Evolutionary conservation across 73 alveolate species (phyloP).

Genomic region (Uronychia setigera): DNA sequence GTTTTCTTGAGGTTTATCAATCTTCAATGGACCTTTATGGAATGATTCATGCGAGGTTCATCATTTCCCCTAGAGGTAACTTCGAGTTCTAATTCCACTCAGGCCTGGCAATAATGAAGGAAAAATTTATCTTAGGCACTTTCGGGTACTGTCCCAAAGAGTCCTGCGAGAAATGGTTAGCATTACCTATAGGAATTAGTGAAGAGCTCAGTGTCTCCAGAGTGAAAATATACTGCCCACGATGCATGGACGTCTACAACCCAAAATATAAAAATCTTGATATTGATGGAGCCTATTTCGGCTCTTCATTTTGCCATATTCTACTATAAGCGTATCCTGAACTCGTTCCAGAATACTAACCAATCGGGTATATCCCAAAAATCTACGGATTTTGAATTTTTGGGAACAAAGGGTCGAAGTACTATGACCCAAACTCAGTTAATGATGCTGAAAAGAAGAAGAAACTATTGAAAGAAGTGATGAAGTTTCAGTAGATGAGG

Average conservation of each 20-base stretch:
- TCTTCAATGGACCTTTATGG: slow-evolving; percentile 92
- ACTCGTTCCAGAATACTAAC: slow-evolving; percentile 65
- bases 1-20: slow-evolving; percentile 86
- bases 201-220: slow-evolving; percentile 95
- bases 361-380: slow-evolving; percentile 70
- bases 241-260: slow-evolving; percentile 92
- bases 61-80: slow-evolving; percentile 76
- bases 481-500: too few species aligned
- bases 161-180: slow-evolving; percentile 92
- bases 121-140: slow-evolving; percentile 87
- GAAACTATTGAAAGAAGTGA: background rate
- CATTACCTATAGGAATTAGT: slow-evolving; percentile 95
- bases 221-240: slow-evolving; percentile 95
- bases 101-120: slow-evolving; percentile 95
- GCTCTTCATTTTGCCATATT: slow-evolving; percentile 83
- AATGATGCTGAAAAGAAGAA: slow-evolving; percentile 13
- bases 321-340: slow-evolving; percentile 79
- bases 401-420: slow-evolving; percentile 67
- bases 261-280: slow-evolving; percentile 84
- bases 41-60: slow-evolving; percentile 87
- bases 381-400: slow-evolving; percentile 90
- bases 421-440: background rate
- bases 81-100: background rate
- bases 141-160: slow-evolving; percentile 98
- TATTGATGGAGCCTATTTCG: slow-evolving; percentile 96